These are phyloP conservation scores for Laburnicola sp. DNA, from an alignment of 2,329 filamentous ascomycete species.

Conservation along the genomic window DNA sequence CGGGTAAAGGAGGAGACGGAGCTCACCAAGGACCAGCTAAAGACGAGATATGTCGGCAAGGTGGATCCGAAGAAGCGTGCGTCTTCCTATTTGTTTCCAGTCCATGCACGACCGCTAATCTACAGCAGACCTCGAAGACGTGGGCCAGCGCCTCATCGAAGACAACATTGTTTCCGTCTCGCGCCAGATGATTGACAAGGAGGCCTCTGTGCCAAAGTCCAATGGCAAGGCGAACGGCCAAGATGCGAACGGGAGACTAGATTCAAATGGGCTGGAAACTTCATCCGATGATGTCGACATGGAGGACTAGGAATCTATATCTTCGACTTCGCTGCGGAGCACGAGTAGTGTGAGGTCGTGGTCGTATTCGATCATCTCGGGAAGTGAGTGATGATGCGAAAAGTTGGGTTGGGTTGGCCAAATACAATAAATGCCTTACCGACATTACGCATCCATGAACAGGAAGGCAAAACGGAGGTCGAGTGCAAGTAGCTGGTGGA, in stretches of 20 bases:
- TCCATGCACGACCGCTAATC: constrained; percentile 19
- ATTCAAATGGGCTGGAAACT: too few relatives aligned
- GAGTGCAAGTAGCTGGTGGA: too few relatives aligned
- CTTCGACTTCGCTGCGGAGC: not conserved
- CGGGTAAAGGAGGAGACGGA: constrained; percentile 98
- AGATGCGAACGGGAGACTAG: not conserved
- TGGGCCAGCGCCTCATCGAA: constrained; percentile 95
- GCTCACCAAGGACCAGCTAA: constrained; percentile 93
- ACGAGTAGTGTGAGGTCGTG: not conserved
- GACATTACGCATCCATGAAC: too few relatives aligned
- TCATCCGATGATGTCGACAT: constrained; percentile 4
- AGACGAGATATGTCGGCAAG: constrained; percentile 98
- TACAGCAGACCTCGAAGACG: constrained; percentile 76
- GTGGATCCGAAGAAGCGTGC: constrained; percentile 95
- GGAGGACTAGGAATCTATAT: constrained; percentile 3
- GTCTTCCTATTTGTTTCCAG: constrained; percentile 27
- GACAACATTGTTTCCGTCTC: constrained; percentile 99
- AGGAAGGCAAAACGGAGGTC: too few relatives aligned
- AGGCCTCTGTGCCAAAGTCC: constrained; percentile 79
- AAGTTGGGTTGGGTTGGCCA: too few relatives aligned
- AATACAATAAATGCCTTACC: too few relatives aligned
- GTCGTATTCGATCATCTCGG: too few relatives aligned
- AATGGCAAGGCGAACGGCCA: constrained; percentile 32
- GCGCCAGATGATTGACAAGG: constrained; percentile 99
- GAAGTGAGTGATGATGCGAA: too few relatives aligned